Evolutionary conservation across 306 rosid species (phyloP).

Genomic region (Medicago lupulina): DNA sequence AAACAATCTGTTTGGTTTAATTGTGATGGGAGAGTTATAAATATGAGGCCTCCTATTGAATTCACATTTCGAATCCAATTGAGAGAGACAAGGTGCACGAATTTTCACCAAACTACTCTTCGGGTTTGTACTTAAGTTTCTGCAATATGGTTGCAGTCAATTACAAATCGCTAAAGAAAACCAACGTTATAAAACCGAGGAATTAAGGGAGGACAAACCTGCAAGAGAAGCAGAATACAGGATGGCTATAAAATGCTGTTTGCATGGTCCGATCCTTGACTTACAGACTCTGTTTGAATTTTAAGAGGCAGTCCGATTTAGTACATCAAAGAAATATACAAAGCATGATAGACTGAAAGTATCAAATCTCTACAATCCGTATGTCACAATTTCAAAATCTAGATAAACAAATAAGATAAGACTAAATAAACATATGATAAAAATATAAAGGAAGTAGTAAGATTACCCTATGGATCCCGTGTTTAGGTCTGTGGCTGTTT

Average conservation of each 20-base stretch:
- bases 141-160: constrained; percentile 46
- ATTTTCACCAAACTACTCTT: constrained; percentile 45
- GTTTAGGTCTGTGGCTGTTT: neutral
- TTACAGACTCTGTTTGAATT: constrained; percentile 35
- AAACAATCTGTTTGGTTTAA: constrained; percentile 50
- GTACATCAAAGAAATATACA: neutral
- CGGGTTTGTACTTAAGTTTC: constrained; percentile 49
- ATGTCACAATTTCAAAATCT: constrained; percentile 17
- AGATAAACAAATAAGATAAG: constrained; percentile 6
- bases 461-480: neutral
- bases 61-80: constrained; percentile 41
- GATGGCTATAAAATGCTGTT: constrained; percentile 45
- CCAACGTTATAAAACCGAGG: neutral
- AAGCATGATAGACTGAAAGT: neutral
- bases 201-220: constrained; percentile 42
- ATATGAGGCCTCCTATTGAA: constrained; percentile 46
- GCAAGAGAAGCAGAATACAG: constrained; percentile 49
- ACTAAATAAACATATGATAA: neutral
- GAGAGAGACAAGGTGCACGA: constrained; percentile 45
- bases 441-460: neutral
- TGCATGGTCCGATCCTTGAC: constrained; percentile 52
- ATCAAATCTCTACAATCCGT: constrained; percentile 29
- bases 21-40: constrained; percentile 25
- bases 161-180: constrained; percentile 26
- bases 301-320: constrained; percentile 36